Evolutionary conservation across 78 protist genomes (phyloP).

Genomic region (Paratrimastix pyriformis): DNA sequence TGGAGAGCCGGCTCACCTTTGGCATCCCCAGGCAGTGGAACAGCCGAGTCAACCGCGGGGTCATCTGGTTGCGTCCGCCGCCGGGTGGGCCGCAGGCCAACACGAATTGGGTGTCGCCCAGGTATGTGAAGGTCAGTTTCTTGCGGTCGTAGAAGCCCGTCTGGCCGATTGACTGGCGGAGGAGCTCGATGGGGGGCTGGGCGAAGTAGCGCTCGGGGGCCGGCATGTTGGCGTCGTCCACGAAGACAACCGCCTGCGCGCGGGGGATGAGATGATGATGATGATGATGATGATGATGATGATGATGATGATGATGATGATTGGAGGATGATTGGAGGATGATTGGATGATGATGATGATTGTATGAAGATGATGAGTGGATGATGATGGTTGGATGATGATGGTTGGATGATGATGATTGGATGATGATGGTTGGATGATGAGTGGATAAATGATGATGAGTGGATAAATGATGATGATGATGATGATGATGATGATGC

Average conservation of each 20-base stretch:
- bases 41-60: constrained; percentile 47
- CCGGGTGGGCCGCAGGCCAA: constrained; percentile 73
- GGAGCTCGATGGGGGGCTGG: constrained; percentile 76
- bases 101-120: constrained; percentile 31
- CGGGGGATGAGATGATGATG: no score
- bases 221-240: constrained; percentile 78
- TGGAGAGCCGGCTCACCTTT: constrained; percentile 15
- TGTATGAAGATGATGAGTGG: no score
- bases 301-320: no score
- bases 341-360: no score
- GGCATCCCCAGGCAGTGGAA: constrained; percentile 53
- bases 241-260: constrained; percentile 42
- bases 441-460: no score
- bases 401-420: no score
- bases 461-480: no score
- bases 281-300: no score
- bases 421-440: no score
- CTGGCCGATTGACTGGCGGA: constrained; percentile 57
- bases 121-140: constrained; percentile 42
- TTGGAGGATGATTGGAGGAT: no score
- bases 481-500: no score
- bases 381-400: no score
- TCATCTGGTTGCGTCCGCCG: constrained; percentile 59
- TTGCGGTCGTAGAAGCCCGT: constrained; percentile 65
- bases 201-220: constrained; percentile 50